These are phyloP conservation scores for Candolleomyces eurysporus DNA, from an alignment of 768 basidiomycete genomes.

Conservation along the genomic window DNA sequence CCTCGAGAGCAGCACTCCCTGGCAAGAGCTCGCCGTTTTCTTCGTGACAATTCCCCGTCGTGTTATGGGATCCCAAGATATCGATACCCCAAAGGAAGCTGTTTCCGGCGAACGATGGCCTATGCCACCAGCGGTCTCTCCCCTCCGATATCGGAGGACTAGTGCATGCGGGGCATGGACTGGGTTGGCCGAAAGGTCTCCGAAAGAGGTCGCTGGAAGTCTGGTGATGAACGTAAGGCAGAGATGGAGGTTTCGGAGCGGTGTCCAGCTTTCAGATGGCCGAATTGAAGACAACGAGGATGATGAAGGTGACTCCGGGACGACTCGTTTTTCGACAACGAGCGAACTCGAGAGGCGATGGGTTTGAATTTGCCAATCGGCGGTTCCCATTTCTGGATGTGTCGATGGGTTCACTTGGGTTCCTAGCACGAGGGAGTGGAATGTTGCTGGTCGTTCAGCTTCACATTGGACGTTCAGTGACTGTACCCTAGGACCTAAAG, in stretches of 20 bases:
- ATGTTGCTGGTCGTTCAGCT: conserved; percentile 63
- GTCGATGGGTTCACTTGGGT: conserved; percentile 78
- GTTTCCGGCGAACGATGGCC: conserved; percentile 51
- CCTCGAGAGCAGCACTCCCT: conserved; percentile 80
- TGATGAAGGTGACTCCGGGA: conserved; percentile 31
- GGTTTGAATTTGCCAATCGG: conserved; percentile 71
- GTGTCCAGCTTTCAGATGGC: conserved; percentile 63
- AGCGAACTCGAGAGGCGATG: conserved; percentile 59
- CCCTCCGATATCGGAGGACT: conserved; percentile 86
- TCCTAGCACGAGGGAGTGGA: conserved; percentile 59
- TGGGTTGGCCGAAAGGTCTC: conserved; percentile 92
- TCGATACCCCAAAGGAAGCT: conserved; percentile 13
- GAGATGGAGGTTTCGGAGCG: conserved; percentile 81
- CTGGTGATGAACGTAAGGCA: conserved; percentile 56
- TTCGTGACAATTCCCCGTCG: conserved; percentile 59
- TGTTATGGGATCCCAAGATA: conserved; percentile 45
- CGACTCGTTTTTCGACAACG: conserved; percentile 9
- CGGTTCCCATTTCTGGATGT: conserved; percentile 59
- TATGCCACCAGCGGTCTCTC: conserved; percentile 65
- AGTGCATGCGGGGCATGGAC: conserved; percentile 94
- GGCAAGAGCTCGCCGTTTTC: conserved; percentile 68
- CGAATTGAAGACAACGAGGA: conserved; percentile 78
- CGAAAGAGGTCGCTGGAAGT: conserved; percentile 93
- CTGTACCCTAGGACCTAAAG: too few relatives aligned
- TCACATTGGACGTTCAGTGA: too few relatives aligned